Conservation (phyloP, 306 rosid species). For the Glycine tomentella region DNA sequence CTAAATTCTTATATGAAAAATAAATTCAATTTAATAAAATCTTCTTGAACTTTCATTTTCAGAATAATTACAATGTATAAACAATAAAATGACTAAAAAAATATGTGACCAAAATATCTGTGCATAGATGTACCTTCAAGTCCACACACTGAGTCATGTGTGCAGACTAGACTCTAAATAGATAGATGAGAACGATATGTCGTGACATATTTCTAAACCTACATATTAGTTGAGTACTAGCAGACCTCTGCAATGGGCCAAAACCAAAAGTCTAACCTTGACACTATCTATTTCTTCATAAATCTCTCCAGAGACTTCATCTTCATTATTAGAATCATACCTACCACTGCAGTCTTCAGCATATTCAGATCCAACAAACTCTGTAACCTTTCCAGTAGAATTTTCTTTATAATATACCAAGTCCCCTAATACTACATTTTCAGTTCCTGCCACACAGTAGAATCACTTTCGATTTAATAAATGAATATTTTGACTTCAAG, state of each 20-base stretch:
- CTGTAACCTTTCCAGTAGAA: conserved; percentile 53
- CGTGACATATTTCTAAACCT: conserved; percentile 36
- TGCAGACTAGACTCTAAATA: conserved; percentile 19
- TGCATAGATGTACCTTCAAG: background rate
- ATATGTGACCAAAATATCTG: background rate
- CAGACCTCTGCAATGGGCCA: conserved; percentile 32
- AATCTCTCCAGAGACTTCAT: conserved; percentile 62
- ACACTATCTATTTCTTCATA: conserved; percentile 60
- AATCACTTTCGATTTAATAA: conserved; percentile 28
- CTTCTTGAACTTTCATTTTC: conserved; percentile 8
- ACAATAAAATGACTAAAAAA: background rate
- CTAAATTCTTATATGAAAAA: background rate
- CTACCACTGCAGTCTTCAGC: conserved; percentile 53
- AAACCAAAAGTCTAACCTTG: conserved; percentile 65
- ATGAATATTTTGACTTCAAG: conserved; percentile 34
- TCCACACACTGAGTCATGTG: conserved; percentile 12
- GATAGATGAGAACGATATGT: conserved; percentile 24
- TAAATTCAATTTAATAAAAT: background rate
- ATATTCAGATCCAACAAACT: conserved; percentile 55
- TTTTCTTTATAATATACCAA: conserved; percentile 77
- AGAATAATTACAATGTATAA: conserved; percentile 7
- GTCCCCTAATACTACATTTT: conserved; percentile 83
- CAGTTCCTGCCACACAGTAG: conserved; percentile 67
- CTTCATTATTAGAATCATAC: conserved; percentile 57
- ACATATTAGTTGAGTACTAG: conserved; percentile 26